These are phyloP conservation scores for Alternaria viburni DNA, from an alignment of 2,329 filamentous ascomycete species.

Conservation along the genomic window DNA sequence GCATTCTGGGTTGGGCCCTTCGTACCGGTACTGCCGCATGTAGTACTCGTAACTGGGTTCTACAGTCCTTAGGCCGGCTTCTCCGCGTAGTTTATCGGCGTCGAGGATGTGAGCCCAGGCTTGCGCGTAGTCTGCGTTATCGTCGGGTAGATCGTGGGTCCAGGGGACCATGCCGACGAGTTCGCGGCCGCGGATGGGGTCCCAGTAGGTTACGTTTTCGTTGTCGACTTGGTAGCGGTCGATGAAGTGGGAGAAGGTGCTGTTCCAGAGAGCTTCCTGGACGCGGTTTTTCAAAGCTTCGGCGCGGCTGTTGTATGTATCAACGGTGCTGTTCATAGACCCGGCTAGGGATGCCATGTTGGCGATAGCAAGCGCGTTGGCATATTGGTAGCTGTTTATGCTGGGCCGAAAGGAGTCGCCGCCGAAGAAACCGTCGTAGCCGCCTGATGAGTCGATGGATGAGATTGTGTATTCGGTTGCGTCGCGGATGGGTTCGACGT, in stretches of 20 bases:
- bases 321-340: conserved; percentile 13
- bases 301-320: conserved; percentile 33
- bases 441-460: conserved; percentile 52
- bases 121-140: conserved; percentile 45
- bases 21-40: conserved; percentile 54
- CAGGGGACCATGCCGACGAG: conserved; percentile 54
- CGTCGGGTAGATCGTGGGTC: conserved; percentile 52
- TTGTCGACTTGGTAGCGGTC: conserved; percentile 52
- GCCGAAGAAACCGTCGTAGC: conserved; percentile 50
- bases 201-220: conserved; percentile 48
- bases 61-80: conserved; percentile 51
- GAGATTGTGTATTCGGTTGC: conserved; percentile 56
- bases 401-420: conserved; percentile 53
- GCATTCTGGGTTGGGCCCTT: conserved; percentile 47
- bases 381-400: conserved; percentile 55
- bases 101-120: conserved; percentile 50
- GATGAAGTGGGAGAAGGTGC: conserved; percentile 53
- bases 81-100: conserved; percentile 41
- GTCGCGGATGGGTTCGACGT: conserved; percentile 52
- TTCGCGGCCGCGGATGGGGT: conserved; percentile 53
- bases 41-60: conserved; percentile 55
- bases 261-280: conserved; percentile 53
- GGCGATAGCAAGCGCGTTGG: conserved; percentile 52
- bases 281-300: conserved; percentile 46
- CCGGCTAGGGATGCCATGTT: conserved; percentile 46